Evolutionary conservation across 2,329 filamentous ascomycete species (phyloP).

Genomic region (Talaromyces sp.): DNA sequence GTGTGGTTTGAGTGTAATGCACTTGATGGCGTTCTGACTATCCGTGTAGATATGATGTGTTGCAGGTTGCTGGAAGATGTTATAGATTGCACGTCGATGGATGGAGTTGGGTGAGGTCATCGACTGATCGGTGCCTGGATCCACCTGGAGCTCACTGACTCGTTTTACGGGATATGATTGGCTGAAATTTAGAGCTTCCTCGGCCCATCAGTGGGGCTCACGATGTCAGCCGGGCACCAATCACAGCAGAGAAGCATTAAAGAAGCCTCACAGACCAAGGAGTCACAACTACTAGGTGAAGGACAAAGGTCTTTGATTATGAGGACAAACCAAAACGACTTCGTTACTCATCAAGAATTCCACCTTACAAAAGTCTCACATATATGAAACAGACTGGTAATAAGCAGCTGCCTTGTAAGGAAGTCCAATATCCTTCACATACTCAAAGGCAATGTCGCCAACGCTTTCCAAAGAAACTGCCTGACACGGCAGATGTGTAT

Average conservation of each 20-base stretch:
- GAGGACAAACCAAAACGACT: not conserved
- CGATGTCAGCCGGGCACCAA: constrained; percentile 1
- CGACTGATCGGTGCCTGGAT: not conserved
- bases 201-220: not conserved
- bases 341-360: not conserved
- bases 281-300: not conserved
- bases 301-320: not conserved
- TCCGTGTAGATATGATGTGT: not conserved
- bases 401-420: not conserved
- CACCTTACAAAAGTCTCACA: not conserved
- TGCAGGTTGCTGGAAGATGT: not conserved
- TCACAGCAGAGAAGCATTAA: not conserved
- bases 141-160: not conserved
- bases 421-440: constrained; percentile 1
- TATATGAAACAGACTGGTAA: not conserved
- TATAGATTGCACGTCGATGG: not conserved
- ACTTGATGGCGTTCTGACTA: not conserved
- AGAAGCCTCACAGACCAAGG: not conserved
- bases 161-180: not conserved
- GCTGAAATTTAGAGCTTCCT: not conserved
- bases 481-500: not conserved
- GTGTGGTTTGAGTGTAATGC: not conserved
- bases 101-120: not conserved
- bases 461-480: no score
- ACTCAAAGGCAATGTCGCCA: not conserved